These are phyloP conservation scores for Candida insectorum DNA, from an alignment of 805 yeast genomes.

Conservation along the genomic window DNA sequence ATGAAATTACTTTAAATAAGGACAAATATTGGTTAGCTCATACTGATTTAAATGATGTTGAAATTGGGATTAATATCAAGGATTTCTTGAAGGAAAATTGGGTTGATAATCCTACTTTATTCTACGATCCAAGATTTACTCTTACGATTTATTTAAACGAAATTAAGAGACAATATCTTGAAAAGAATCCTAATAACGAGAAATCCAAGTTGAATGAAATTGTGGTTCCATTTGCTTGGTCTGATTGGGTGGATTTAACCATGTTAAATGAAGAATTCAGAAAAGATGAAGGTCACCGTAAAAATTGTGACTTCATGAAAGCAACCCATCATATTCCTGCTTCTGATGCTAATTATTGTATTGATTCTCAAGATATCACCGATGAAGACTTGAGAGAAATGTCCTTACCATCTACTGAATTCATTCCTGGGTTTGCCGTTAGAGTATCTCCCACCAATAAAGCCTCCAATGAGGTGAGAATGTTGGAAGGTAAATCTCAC, in stretches of 20 bases:
- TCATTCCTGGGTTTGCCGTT: slow-evolving; percentile 41
- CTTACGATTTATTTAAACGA: slow-evolving; percentile 46
- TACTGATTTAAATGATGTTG: slow-evolving; percentile 19
- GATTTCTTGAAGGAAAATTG: slow-evolving; percentile 17
- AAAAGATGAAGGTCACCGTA: slow-evolving; percentile 16
- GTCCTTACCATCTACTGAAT: slow-evolving; percentile 18
- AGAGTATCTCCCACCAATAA: slow-evolving; percentile 22
- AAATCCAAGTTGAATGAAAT: slow-evolving; percentile 12
- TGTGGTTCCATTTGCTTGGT: slow-evolving; percentile 46
- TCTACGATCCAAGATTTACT: slow-evolving; percentile 57
- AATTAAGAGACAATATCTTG: slow-evolving; percentile 21
- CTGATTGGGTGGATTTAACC: slow-evolving; percentile 53
- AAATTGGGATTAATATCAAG: slow-evolving; percentile 13
- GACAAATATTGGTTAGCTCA: slow-evolving; percentile 26
- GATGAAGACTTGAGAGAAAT: slow-evolving; percentile 17
- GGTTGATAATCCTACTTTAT: slow-evolving; percentile 21
- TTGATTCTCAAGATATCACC: slow-evolving; percentile 15
- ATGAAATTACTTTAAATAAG: slow-evolving; percentile 18
- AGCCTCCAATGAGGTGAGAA: slow-evolving; percentile 32
- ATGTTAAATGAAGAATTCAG: slow-evolving; percentile 28
- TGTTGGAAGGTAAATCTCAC: slow-evolving; percentile 32
- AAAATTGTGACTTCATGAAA: slow-evolving; percentile 21
- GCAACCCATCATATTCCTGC: slow-evolving; percentile 15
- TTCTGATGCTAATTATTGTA: slow-evolving; percentile 26
- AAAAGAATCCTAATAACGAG: slow-evolving; percentile 7